These are phyloP conservation scores for Dimocarpus longan DNA, from an alignment of 345 rosid genomes.

Conservation along the genomic window DNA sequence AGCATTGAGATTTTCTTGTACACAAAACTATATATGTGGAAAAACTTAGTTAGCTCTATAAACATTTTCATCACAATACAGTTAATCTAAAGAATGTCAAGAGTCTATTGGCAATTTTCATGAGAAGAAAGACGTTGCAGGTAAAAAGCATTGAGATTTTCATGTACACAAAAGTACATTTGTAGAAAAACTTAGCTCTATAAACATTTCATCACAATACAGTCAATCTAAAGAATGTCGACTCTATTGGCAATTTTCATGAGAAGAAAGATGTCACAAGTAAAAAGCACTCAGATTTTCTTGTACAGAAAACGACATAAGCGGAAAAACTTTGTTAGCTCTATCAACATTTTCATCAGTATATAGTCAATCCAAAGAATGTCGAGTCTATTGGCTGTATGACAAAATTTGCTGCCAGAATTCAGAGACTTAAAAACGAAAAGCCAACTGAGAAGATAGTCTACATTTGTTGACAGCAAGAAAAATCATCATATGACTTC, in stretches of 20 bases:
- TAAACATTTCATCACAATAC: no score
- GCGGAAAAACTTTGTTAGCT: background rate
- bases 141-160: no score
- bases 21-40: background rate
- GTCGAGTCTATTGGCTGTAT: background rate
- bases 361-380: background rate
- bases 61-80: background rate
- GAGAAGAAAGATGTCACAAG: no score
- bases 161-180: no score
- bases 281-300: no score
- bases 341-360: background rate
- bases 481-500: background rate
- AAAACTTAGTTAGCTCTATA: background rate
- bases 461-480: background rate
- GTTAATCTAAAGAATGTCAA: background rate
- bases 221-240: no score
- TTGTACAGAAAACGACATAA: background rate
- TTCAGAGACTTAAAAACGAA: background rate
- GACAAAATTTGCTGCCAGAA: background rate
- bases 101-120: background rate
- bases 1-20: no score
- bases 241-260: no score
- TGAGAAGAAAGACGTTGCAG: no score
- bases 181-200: no score
- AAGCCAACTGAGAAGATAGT: background rate